Conservation (phyloP, 306 rosid genomes). For the Pueraria montana region DNA sequence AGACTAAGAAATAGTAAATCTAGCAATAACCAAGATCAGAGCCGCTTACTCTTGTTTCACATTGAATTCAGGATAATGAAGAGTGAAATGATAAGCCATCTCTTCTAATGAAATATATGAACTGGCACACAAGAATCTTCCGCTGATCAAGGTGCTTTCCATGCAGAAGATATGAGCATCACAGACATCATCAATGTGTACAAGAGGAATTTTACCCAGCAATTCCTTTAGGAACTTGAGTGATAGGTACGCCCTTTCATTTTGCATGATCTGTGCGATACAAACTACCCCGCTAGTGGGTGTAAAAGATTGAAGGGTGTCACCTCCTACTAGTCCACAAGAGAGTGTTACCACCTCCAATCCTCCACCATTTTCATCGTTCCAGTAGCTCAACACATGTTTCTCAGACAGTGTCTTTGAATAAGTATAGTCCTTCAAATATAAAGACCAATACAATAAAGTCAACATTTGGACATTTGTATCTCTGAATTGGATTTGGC, state of each 20-base stretch:
- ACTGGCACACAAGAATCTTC: constrained; percentile 60
- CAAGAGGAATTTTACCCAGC: constrained; percentile 51
- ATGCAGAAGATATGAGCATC: constrained; percentile 65
- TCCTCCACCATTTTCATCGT: constrained; percentile 38
- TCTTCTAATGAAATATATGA: constrained; percentile 57
- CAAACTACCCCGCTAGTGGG: neutral
- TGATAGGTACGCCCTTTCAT: neutral
- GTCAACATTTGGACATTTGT: neutral
- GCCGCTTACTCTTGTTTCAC: constrained; percentile 60
- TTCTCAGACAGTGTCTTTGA: constrained; percentile 64
- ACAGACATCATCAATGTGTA: constrained; percentile 65
- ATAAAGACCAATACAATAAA: neutral
- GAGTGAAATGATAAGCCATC: constrained; percentile 52
- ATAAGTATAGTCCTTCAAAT: constrained; percentile 46
- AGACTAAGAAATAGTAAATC: neutral
- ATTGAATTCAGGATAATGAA: constrained; percentile 53
- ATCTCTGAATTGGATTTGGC: neutral
- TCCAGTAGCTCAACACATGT: constrained; percentile 44
- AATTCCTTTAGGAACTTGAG: constrained; percentile 27
- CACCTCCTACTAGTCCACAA: constrained; percentile 65
- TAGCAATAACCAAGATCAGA: neutral
- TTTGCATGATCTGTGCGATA: constrained; percentile 45
- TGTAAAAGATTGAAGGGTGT: constrained; percentile 31
- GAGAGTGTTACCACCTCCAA: constrained; percentile 63
- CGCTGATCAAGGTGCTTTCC: constrained; percentile 56